Evolutionary conservation across 2,329 filamentous ascomycete species (phyloP), one percentile per base, ranked within the genome.

Genomic region (Bipolaris oryzae): DNA sequence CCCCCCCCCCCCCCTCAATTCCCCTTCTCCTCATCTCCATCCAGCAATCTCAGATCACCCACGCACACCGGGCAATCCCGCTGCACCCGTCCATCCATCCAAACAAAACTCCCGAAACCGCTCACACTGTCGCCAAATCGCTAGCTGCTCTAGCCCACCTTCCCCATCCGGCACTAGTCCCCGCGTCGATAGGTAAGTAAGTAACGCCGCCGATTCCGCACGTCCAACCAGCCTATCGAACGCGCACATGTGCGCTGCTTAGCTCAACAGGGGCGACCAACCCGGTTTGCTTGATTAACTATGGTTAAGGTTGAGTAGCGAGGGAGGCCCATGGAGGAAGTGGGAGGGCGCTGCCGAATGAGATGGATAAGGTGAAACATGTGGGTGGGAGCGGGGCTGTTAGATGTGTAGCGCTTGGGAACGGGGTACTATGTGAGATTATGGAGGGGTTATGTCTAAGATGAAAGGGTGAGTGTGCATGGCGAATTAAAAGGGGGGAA

Each of bases 131-230:
- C 5, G 6, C n/a, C 16, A 16, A 38, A 28, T 28, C 25, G 25
- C 25, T 9, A 28, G 25, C 25, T 28, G 10, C 7, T 23, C 47
- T 37, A 39, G 31, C 39, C 54, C 52, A 66, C 64, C 64, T 67
- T 55, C 64, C 61, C 7, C 23, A 64, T 53, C 13, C 2, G 39
- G 28, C 42, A 31, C 55, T 66, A 66, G 63, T 31, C 64, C 44
- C 63, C 61, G 61, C 20, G 25, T 23, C 42, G 11, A 16, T 20
- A 11, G 16, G 10, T 11, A 44, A 41, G 21, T 5, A 5, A 23
- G 21, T 23, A 7, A 25, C 58, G 53, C 43, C 59, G 62, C 53
- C 60, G 57, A 69, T 67, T 65, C n/a, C 45, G 41, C 55, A 64
- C 49, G 7, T 44, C 38, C 58, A 61, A 56, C 3, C 31, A 37